Percentiles rank a stretch among this genome's conserved stretches.
These are phyloP conservation scores for Chaetomiaceae sp. DNA, from an alignment of 2,329 filamentous ascomycete species.

Conservation along the genomic window DNA sequence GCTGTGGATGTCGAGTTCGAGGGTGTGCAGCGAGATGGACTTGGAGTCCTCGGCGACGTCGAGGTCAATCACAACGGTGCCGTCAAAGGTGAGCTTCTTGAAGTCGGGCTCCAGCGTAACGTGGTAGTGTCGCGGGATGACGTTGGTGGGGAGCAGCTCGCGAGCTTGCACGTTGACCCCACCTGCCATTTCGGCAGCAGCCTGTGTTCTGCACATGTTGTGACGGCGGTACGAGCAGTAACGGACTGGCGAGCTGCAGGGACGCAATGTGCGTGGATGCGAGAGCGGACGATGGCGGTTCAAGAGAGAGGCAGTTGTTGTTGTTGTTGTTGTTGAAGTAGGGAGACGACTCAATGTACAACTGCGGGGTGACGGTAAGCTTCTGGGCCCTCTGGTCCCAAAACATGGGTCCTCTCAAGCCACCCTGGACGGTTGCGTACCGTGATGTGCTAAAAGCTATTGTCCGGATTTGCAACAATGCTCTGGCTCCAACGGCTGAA, in stretches of 20 bases:
- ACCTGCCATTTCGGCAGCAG: constrained; percentile 33
- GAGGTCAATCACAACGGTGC: constrained; percentile 78
- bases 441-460: constrained; percentile 21
- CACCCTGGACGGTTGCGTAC: constrained; percentile 12
- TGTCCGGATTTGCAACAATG: constrained; percentile 8
- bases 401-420: neutral
- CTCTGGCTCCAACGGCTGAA: constrained; percentile 12
- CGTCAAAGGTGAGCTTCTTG: constrained; percentile 79
- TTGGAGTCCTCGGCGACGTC: constrained; percentile 80
- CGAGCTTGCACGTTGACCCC: constrained; percentile 48
- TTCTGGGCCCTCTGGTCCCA: neutral
- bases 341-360: constrained; percentile 19
- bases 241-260: constrained; percentile 34
- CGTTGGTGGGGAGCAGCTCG: constrained; percentile 85
- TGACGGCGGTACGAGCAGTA: constrained; percentile 71
- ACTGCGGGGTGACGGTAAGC: constrained; percentile 19
- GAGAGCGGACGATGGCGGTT: constrained; percentile 16
- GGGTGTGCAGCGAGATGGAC: constrained; percentile 81
- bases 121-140: constrained; percentile 88
- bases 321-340: constrained; percentile 16
- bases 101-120: constrained; percentile 89
- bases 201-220: constrained; percentile 60
- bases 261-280: constrained; percentile 12
- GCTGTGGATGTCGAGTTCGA: constrained; percentile 78
- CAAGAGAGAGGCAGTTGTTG: constrained; percentile 10